Conservation (phyloP, 768 basidiomycete species). For the Pleurotus tuber-regium region DNA sequence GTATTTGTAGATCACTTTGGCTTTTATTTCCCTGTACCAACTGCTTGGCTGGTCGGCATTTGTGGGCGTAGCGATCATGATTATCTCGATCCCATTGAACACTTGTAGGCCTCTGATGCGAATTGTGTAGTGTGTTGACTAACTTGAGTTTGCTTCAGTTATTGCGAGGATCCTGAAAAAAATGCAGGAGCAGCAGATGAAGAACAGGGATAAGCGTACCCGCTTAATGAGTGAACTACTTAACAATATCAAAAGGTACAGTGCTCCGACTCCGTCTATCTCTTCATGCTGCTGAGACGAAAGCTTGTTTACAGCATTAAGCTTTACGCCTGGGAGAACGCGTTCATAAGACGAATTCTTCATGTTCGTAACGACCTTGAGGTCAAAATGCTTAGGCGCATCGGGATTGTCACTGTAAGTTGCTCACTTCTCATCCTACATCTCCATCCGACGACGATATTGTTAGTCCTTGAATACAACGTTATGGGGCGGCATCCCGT, state of each 20-base stretch:
- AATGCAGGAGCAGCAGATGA: constrained; percentile 91
- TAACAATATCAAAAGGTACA: constrained; percentile 86
- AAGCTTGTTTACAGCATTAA: constrained; percentile 77
- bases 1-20: constrained; percentile 64
- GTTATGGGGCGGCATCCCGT: constrained; percentile 53
- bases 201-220: constrained; percentile 82
- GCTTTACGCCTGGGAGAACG: constrained; percentile 92
- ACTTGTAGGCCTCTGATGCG: constrained; percentile 37
- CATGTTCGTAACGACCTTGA: constrained; percentile 82
- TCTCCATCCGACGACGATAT: background rate
- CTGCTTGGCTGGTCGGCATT: constrained; percentile 92
- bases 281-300: no score
- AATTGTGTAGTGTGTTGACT: background rate
- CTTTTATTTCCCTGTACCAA: constrained; percentile 86
- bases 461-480: constrained; percentile 43
- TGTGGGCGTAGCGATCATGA: constrained; percentile 86
- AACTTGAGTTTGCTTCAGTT: constrained; percentile 21
- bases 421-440: constrained; percentile 33
- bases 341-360: constrained; percentile 79
- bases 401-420: constrained; percentile 70
- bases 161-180: constrained; percentile 70
- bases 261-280: background rate
- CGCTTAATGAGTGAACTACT: constrained; percentile 92
- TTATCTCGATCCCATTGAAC: constrained; percentile 76
- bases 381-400: constrained; percentile 76